Evolutionary conservation across 108 stramenopile species (phyloP).

Genomic region (Pseudonitzschia multiseries): DNA sequence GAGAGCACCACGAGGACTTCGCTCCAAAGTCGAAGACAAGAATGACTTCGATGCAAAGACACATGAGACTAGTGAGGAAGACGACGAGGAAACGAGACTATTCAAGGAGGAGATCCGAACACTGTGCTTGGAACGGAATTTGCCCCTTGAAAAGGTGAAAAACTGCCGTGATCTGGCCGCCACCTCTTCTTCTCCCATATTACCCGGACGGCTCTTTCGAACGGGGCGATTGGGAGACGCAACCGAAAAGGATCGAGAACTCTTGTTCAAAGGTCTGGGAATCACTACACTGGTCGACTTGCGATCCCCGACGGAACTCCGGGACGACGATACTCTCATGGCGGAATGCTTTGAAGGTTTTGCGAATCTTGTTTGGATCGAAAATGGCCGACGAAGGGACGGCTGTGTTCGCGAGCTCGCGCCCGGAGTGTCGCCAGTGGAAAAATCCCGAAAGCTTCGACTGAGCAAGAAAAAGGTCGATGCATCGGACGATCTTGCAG

Average conservation of each 20-base stretch:
- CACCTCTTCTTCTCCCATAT: constrained; percentile 62
- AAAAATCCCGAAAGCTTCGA: constrained; percentile 34
- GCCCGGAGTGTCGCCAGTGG: constrained; percentile 49
- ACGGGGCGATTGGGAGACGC: constrained; percentile 88
- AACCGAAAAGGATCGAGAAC: constrained; percentile 62
- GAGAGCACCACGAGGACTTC: neutral
- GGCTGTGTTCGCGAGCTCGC: constrained; percentile 58
- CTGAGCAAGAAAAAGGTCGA: constrained; percentile 22
- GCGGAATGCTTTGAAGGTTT: constrained; percentile 69
- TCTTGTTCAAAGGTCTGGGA: constrained; percentile 58
- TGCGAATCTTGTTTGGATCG: constrained; percentile 73
- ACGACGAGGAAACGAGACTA: constrained; percentile 8
- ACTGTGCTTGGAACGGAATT: constrained; percentile 72
- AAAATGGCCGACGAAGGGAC: constrained; percentile 55
- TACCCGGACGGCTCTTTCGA: constrained; percentile 69
- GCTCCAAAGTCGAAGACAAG: constrained; percentile 19
- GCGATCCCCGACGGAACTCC: constrained; percentile 84
- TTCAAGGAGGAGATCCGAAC: constrained; percentile 43
- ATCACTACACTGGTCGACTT: constrained; percentile 86
- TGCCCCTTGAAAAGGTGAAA: constrained; percentile 77
- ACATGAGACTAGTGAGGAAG: neutral
- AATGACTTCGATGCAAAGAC: neutral
- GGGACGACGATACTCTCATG: constrained; percentile 74
- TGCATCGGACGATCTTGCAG: constrained; percentile 22
- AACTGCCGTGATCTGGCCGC: constrained; percentile 90